Conservation (phyloP, 495 filamentous ascomycete species). For the Aspergillus hancockii region DNA sequence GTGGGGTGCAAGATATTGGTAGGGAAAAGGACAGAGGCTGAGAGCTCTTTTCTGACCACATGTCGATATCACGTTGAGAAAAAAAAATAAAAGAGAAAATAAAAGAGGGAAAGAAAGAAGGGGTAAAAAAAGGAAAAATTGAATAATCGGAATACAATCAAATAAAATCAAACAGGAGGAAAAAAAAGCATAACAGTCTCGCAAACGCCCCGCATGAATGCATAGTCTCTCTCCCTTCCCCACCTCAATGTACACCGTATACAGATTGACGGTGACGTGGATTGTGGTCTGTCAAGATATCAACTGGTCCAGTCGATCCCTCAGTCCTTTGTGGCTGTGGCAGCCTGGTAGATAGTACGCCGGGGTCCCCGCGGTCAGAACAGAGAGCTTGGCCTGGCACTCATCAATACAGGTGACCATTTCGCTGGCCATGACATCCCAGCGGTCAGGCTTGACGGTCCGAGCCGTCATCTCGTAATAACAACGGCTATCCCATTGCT, state of each 20-base stretch:
- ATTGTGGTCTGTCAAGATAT: conserved; percentile 27
- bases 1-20: conserved; percentile 21
- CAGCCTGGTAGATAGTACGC: conserved; percentile 25
- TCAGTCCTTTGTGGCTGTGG: conserved; percentile 25
- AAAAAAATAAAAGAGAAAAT: neutral
- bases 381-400: conserved; percentile 16
- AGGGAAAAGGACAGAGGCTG: conserved; percentile 19
- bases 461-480: conserved; percentile 23
- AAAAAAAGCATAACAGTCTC: conserved; percentile 11
- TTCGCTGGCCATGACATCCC: conserved; percentile 20
- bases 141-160: no score
- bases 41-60: conserved; percentile 15
- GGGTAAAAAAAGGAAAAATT: no score
- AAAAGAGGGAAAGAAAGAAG: neutral
- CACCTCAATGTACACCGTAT: conserved; percentile 21
- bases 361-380: conserved; percentile 15
- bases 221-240: conserved; percentile 19
- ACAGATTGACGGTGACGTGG: conserved; percentile 28
- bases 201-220: conserved; percentile 26
- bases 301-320: conserved; percentile 23
- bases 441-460: conserved; percentile 24
- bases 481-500: conserved; percentile 18
- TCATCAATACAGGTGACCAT: conserved; percentile 19
- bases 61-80: conserved; percentile 25
- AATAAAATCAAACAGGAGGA: neutral